Conservation (phyloP, 139 green algal genomes). For the Chlamydomonas sphaeroides region DNA sequence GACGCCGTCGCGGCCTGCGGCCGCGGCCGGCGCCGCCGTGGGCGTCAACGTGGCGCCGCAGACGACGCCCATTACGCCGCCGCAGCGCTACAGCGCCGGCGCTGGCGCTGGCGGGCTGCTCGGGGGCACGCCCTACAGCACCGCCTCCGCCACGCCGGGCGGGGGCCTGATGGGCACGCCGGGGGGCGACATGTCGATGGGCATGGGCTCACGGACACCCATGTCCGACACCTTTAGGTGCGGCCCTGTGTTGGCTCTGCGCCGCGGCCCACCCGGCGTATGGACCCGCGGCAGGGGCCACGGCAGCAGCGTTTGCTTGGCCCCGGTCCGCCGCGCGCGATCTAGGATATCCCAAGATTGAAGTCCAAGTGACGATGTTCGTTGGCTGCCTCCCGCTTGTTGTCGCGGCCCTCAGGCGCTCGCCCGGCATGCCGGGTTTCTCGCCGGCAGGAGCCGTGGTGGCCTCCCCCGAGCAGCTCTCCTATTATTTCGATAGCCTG, state of each 20-base stretch:
- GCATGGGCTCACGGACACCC: background rate
- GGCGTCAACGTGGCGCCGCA: too few species aligned
- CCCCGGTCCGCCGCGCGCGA: too few species aligned
- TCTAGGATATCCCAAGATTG: background rate
- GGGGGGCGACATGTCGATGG: too few species aligned
- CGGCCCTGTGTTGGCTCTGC: background rate
- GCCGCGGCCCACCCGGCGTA: too few species aligned
- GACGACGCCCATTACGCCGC: conserved; percentile 47
- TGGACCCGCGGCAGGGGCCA: too few species aligned
- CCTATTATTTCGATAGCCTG: conserved; percentile 43
- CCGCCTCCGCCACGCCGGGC: background rate
- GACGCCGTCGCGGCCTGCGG: background rate
- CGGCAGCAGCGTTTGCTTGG: background rate
- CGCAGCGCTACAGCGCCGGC: conserved; percentile 32
- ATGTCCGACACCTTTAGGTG: conserved; percentile 16
- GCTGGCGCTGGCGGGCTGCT: too few species aligned
- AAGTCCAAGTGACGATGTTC: too few species aligned
- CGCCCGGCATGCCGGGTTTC: conserved; percentile 1
- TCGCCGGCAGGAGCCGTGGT: conserved; percentile 36
- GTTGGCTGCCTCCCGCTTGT: too few species aligned
- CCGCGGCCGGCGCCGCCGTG: conserved; percentile 20
- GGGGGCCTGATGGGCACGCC: conserved; percentile 13
- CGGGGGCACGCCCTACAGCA: background rate
- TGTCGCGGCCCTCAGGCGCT: conserved; percentile 21
- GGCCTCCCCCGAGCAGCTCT: conserved; percentile 56